phyloP scores from a whole-genome alignment of 192 early-diverging fungal species.

The Linderina pennispora region DNA sequence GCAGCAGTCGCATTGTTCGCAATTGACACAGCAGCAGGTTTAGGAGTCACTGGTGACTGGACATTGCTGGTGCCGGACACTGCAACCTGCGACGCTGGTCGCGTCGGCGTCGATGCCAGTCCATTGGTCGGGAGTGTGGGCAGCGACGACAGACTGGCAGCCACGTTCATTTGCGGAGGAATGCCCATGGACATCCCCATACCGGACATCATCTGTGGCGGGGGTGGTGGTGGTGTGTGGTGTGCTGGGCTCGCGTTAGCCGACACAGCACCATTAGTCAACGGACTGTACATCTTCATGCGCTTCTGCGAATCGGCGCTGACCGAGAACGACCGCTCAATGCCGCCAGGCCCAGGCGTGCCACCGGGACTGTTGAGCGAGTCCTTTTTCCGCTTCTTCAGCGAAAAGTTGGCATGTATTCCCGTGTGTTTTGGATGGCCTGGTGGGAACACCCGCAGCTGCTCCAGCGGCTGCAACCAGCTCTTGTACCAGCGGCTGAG shows the following conservation, averaged over 20 bases:
- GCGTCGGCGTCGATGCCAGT: too few species aligned
- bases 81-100: too few species aligned
- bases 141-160: too few species aligned
- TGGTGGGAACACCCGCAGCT: slow-evolving; percentile 39
- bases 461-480: slow-evolving; percentile 45
- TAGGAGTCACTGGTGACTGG: too few species aligned
- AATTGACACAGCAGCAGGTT: too few species aligned
- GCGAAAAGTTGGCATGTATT: slow-evolving; percentile 36
- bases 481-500: slow-evolving; percentile 48
- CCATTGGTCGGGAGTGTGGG: too few species aligned
- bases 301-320: slow-evolving; percentile 24
- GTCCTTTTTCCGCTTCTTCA: slow-evolving; percentile 42
- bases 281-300: slow-evolving; percentile 21
- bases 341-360: slow-evolving; percentile 30
- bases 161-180: too few species aligned
- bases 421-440: slow-evolving; percentile 44
- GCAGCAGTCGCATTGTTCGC: too few species aligned
- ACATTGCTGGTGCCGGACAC: too few species aligned
- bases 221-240: slow-evolving; percentile 22
- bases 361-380: slow-evolving; percentile 26
- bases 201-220: too few species aligned
- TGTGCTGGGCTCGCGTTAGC: slow-evolving; percentile 24
- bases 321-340: slow-evolving; percentile 29
- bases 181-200: too few species aligned
- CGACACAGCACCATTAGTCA: slow-evolving; percentile 18